Evolutionary conservation across 148 eudicot genomes (phyloP).

Genomic region (Mesembryanthemum crystallinum): DNA sequence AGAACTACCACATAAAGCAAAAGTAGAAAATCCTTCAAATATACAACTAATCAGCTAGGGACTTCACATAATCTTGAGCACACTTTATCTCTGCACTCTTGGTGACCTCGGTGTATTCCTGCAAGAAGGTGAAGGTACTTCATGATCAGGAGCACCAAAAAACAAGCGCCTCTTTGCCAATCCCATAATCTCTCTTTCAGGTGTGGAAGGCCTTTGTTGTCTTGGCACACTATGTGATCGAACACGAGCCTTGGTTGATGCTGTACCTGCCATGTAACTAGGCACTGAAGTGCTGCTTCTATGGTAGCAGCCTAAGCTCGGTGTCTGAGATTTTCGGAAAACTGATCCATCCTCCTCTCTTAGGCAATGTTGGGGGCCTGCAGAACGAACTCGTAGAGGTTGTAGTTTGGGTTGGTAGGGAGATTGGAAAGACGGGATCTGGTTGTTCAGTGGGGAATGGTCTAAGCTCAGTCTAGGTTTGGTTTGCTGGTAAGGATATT

Average conservation of each 20-base stretch:
- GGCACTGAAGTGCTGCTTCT: constrained; percentile 37
- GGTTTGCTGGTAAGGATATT: constrained; percentile 21
- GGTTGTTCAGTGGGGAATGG: constrained; percentile 31
- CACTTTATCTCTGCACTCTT: constrained; percentile 27
- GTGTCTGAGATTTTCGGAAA: constrained; percentile 35
- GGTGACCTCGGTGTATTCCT: constrained; percentile 16
- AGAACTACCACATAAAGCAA: neutral
- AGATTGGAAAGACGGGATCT: constrained; percentile 22
- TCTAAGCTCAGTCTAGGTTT: constrained; percentile 15
- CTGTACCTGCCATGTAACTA: constrained; percentile 78
- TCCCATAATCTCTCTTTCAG: constrained; percentile 38
- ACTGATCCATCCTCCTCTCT: constrained; percentile 37
- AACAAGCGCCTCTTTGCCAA: constrained; percentile 51
- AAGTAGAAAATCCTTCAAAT: neutral
- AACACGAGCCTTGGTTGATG: constrained; percentile 63
- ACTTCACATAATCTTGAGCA: neutral
- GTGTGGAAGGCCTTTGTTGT: constrained; percentile 48
- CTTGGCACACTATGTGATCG: constrained; percentile 65
- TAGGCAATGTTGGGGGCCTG: constrained; percentile 39
- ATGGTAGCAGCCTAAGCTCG: constrained; percentile 25
- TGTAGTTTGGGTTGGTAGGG: constrained; percentile 35
- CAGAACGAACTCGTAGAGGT: constrained; percentile 32
- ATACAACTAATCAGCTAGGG: constrained; percentile 15
- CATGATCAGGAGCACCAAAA: constrained; percentile 32
- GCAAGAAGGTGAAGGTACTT: constrained; percentile 33